These are phyloP conservation scores for Teratosphaeria zuluensis DNA, from an alignment of 2,329 filamentous ascomycete genomes.

Conservation along the genomic window DNA sequence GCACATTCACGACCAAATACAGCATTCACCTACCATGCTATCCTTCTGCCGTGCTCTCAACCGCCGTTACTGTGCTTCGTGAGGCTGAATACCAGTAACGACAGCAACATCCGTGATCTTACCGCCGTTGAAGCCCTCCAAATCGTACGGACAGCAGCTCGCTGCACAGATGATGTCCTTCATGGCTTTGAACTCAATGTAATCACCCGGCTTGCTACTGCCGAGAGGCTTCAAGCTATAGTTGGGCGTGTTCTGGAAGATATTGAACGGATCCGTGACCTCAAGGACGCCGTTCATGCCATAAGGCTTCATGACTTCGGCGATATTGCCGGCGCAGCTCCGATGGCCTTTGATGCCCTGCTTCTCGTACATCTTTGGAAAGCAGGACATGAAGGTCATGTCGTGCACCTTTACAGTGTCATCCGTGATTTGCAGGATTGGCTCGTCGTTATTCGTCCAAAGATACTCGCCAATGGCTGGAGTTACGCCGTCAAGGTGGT, in stretches of 20 bases:
- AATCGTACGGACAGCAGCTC: conserved; percentile 31
- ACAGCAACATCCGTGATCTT: conserved; percentile 29
- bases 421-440: conserved; percentile 26
- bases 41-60: neutral
- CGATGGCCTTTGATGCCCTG: conserved; percentile 25
- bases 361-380: conserved; percentile 28
- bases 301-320: conserved; percentile 27
- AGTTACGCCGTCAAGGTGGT: conserved; percentile 26
- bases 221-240: conserved; percentile 29
- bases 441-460: conserved; percentile 28
- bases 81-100: conserved; percentile 16
- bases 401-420: conserved; percentile 33
- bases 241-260: conserved; percentile 33
- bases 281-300: conserved; percentile 27
- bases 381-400: conserved; percentile 34
- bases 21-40: neutral
- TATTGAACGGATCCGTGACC: conserved; percentile 30
- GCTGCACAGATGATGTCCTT: conserved; percentile 27
- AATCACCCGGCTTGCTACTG: conserved; percentile 30
- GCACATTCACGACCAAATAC: neutral
- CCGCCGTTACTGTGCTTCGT: neutral
- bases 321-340: conserved; percentile 30
- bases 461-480: conserved; percentile 29
- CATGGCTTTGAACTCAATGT: conserved; percentile 30
- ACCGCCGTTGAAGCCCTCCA: conserved; percentile 31